Percentiles rank a stretch among this genome's conserved stretches.
phyloP scores from a whole-genome alignment of 257 asterid species.

The Nicotiana undulata region DNA sequence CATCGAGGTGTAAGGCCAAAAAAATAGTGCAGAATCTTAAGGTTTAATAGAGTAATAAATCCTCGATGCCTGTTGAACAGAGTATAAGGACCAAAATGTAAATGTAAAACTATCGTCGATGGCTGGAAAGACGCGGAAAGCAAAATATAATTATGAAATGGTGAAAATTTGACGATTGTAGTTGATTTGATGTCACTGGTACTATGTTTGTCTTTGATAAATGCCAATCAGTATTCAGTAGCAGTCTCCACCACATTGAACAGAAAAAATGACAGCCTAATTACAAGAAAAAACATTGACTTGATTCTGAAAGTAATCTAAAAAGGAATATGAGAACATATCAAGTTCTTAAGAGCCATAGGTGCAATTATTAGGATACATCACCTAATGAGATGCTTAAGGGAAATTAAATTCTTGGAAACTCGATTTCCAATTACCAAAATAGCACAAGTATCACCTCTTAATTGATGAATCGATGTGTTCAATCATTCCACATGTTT shows the following conservation, averaged over 20 bases:
- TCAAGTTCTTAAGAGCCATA: neutral
- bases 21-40: no score
- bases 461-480: slow-evolving; percentile 79
- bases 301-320: neutral
- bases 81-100: no score
- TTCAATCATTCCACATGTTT: slow-evolving; percentile 91
- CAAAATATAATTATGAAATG: no score
- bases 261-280: neutral
- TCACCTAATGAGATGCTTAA: neutral
- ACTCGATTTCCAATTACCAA: neutral
- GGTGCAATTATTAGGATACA: neutral
- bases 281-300: neutral
- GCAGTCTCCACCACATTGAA: neutral
- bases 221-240: neutral
- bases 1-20: no score
- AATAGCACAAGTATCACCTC: slow-evolving; percentile 37
- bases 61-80: no score
- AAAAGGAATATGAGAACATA: neutral
- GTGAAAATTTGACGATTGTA: no score
- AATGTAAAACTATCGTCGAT: no score
- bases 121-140: no score
- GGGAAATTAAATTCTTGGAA: neutral
- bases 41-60: no score
- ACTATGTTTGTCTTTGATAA: neutral
- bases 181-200: neutral